Evolutionary conservation across 345 rosid genomes (phyloP).

Genomic region (Excoecaria agallocha): DNA sequence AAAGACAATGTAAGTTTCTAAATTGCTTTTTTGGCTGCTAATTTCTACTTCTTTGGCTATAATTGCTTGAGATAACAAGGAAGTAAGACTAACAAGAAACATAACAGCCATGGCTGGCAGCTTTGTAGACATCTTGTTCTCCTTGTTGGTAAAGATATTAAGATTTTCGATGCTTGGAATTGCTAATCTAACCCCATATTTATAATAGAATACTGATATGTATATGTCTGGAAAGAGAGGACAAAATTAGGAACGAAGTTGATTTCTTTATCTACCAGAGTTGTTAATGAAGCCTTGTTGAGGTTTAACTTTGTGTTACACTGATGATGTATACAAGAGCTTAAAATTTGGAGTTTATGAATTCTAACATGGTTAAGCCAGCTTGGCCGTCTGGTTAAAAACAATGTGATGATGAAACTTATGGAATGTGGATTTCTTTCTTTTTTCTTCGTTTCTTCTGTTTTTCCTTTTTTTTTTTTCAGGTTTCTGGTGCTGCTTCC

Average conservation of each 20-base stretch:
- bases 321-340: not conserved
- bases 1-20: slow-evolving; percentile 35
- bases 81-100: slow-evolving; percentile 17
- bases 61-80: slow-evolving; percentile 19
- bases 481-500: not conserved
- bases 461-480: not conserved
- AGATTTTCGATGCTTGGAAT: not conserved
- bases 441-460: not conserved
- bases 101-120: slow-evolving; percentile 15
- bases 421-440: not conserved
- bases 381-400: not conserved
- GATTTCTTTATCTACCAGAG: not conserved
- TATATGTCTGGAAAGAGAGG: not conserved
- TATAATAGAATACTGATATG: slow-evolving; percentile 6
- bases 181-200: not conserved
- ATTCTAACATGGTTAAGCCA: not conserved
- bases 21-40: not conserved
- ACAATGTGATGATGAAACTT: slow-evolving; percentile 4
- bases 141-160: slow-evolving; percentile 8
- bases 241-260: not conserved
- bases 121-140: not conserved
- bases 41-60: not conserved
- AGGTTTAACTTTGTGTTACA: not conserved
- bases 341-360: not conserved
- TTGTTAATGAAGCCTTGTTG: slow-evolving; percentile 2